These are phyloP conservation scores for Vitis hybrid DNA, from an alignment of 177 flowering plant species.

Conservation along the genomic window DNA sequence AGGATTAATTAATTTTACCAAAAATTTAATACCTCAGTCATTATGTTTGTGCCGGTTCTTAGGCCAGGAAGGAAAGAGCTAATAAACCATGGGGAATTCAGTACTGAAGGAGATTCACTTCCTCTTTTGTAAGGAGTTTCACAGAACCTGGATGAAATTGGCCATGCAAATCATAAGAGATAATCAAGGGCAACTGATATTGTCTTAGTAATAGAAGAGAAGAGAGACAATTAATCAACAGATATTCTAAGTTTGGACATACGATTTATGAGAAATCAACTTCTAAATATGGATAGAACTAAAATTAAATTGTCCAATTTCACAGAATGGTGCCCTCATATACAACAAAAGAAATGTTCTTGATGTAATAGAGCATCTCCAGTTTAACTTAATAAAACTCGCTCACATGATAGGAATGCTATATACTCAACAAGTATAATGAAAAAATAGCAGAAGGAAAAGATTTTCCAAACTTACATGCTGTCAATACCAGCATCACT, in stretches of 20 bases:
- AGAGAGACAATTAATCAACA: too few species aligned
- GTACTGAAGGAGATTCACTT: constrained; percentile 89
- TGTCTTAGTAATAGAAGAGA: background rate
- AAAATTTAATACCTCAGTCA: constrained; percentile 62
- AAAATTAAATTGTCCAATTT: too few species aligned
- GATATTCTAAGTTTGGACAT: too few species aligned
- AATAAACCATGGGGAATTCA: constrained; percentile 92
- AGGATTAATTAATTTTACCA: too few species aligned
- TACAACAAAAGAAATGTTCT: too few species aligned
- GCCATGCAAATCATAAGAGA: constrained; percentile 1
- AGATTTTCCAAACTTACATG: constrained; percentile 48
- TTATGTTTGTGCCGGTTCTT: constrained; percentile 65
- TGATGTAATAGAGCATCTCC: too few species aligned
- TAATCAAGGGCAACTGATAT: background rate
- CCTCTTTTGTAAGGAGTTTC: constrained; percentile 77
- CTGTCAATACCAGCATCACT: constrained; percentile 42
- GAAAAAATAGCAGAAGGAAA: background rate
- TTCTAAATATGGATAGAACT: too few species aligned
- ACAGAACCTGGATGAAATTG: constrained; percentile 48
- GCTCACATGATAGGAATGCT: too few species aligned
- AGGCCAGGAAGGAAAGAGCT: constrained; percentile 67
- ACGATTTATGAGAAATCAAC: too few species aligned
- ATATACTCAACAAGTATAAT: background rate
- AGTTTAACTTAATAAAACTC: too few species aligned
- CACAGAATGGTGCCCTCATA: too few species aligned